Evolutionary conservation across 257 asterid species (phyloP).

Genomic region (Vinca minor): DNA sequence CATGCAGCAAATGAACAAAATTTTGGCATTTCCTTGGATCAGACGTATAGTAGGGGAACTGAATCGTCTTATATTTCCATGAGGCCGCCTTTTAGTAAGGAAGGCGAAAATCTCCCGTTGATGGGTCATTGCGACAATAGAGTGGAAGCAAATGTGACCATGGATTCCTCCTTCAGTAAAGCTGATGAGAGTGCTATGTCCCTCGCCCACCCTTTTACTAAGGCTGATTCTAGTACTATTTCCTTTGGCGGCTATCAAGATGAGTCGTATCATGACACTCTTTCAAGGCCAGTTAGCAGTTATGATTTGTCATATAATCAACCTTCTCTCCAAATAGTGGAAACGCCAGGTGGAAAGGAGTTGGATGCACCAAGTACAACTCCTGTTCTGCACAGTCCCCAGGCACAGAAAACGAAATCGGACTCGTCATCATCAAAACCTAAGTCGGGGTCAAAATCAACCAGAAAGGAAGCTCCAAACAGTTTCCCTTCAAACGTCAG

Average conservation of each 20-base stretch:
- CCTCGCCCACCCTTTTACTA: constrained; percentile 34
- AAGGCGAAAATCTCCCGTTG: constrained; percentile 38
- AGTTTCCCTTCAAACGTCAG: constrained; percentile 94
- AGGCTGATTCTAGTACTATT: constrained; percentile 37
- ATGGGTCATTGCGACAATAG: constrained; percentile 41
- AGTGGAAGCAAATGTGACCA: constrained; percentile 40
- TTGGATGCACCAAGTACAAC: constrained; percentile 27
- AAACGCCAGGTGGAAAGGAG: constrained; percentile 37
- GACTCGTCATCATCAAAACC: constrained; percentile 38
- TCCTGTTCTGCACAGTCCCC: constrained; percentile 30
- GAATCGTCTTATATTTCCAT: constrained; percentile 41
- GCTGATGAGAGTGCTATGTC: constrained; percentile 32
- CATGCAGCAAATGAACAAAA: constrained; percentile 36
- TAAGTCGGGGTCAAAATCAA: constrained; percentile 51
- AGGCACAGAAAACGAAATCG: constrained; percentile 32
- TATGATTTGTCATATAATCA: constrained; percentile 55
- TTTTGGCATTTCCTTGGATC: constrained; percentile 41
- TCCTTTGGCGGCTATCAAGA: constrained; percentile 64
- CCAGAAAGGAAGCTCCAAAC: constrained; percentile 82
- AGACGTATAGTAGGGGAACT: constrained; percentile 36
- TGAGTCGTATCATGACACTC: constrained; percentile 48
- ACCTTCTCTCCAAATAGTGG: constrained; percentile 46
- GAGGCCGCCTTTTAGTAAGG: constrained; percentile 53
- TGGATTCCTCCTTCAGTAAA: constrained; percentile 38
- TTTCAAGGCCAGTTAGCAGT: constrained; percentile 53